A percentile compares a stretch with the other conserved stretches of the same genome.
phyloP scores from a whole-genome alignment of 1,284 basidiomycete species.

The Puccinia coronata region DNA sequence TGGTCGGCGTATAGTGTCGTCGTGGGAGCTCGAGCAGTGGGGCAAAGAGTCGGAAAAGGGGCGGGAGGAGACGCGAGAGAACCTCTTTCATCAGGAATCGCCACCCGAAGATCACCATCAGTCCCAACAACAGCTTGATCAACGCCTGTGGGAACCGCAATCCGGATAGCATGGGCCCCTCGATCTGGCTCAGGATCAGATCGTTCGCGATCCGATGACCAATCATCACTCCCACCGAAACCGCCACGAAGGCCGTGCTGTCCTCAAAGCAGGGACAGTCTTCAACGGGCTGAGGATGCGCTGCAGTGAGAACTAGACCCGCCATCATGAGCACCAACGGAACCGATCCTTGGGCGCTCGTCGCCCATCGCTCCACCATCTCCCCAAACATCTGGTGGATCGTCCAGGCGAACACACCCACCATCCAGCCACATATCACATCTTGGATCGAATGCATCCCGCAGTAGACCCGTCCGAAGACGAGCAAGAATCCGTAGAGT shows the following conservation, averaged over 20 bases:
- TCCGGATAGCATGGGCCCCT: slow-evolving; percentile 62
- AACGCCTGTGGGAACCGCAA: slow-evolving; percentile 61
- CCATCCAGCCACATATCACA: slow-evolving; percentile 56
- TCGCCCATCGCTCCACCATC: slow-evolving; percentile 9
- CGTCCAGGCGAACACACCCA: slow-evolving; percentile 55
- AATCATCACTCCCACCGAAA: slow-evolving; percentile 74
- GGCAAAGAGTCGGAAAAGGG: slow-evolving; percentile 73
- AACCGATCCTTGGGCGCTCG: slow-evolving; percentile 60
- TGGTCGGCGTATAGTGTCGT: slow-evolving; percentile 53
- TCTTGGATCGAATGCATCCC: slow-evolving; percentile 60
- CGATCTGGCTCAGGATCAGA: slow-evolving; percentile 15
- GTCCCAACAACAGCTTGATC: slow-evolving; percentile 60
- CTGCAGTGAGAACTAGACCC: slow-evolving; percentile 73
- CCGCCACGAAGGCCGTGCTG: slow-evolving; percentile 86
- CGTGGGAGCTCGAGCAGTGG: slow-evolving; percentile 59
- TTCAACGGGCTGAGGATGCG: slow-evolving; percentile 80
- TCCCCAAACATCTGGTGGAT: slow-evolving; percentile 41
- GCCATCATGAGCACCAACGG: slow-evolving; percentile 70
- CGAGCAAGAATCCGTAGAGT: slow-evolving; percentile 74
- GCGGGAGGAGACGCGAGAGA: slow-evolving; percentile 74
- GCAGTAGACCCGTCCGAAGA: slow-evolving; percentile 80
- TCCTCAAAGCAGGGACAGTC: slow-evolving; percentile 99
- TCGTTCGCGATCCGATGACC: slow-evolving; percentile 64
- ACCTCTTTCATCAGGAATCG: slow-evolving; percentile 77
- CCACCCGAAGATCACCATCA: slow-evolving; percentile 73